A percentile compares a stretch with the other conserved stretches of the same genome.
phyloP scores from a whole-genome alignment of 768 basidiomycete genomes.

The Naganishia randhawae region DNA sequence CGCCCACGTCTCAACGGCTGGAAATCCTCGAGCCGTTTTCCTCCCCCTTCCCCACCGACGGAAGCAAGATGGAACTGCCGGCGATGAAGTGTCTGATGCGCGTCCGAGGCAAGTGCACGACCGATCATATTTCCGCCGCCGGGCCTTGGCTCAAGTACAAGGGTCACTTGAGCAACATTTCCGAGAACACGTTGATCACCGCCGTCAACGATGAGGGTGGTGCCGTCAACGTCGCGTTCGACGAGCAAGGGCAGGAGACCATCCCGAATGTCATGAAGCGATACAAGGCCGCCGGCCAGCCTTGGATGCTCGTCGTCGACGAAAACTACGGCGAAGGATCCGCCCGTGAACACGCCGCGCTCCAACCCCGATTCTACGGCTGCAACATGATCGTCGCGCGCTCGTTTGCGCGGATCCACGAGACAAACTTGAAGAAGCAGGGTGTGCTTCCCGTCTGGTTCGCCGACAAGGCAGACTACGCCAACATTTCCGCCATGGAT shows the following conservation, averaged over 20 bases:
- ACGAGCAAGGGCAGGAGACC: slow-evolving; percentile 67
- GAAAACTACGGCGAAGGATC: slow-evolving; percentile 90
- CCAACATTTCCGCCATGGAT: slow-evolving; percentile 73
- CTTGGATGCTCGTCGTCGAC: slow-evolving; percentile 91
- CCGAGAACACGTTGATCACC: slow-evolving; percentile 90
- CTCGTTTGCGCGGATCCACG: slow-evolving; percentile 96
- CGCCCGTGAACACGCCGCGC: slow-evolving; percentile 93
- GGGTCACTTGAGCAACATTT: slow-evolving; percentile 88
- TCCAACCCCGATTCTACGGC: slow-evolving; percentile 93
- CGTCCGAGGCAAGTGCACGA: slow-evolving; percentile 97
- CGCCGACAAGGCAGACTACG: slow-evolving; percentile 76
- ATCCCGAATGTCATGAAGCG: slow-evolving; percentile 88
- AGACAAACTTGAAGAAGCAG: slow-evolving; percentile 99
- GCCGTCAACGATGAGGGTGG: slow-evolving; percentile 93
- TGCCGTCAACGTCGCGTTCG: slow-evolving; percentile 84
- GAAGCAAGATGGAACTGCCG: slow-evolving; percentile 65
- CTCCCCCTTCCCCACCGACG: slow-evolving; percentile 61
- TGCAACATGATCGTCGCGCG: slow-evolving; percentile 82
- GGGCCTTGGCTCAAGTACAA: slow-evolving; percentile 99
- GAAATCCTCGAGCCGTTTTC: slow-evolving; percentile 81
- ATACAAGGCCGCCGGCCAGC: slow-evolving; percentile 74
- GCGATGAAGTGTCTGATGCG: slow-evolving; percentile 78
- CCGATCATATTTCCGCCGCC: slow-evolving; percentile 96
- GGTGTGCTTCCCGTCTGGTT: slow-evolving; percentile 96
- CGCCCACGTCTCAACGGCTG: slow-evolving; percentile 72